These are phyloP conservation scores for Thamnidium elegans DNA, from an alignment of 192 early-diverging fungal species.

Conservation along the genomic window DNA sequence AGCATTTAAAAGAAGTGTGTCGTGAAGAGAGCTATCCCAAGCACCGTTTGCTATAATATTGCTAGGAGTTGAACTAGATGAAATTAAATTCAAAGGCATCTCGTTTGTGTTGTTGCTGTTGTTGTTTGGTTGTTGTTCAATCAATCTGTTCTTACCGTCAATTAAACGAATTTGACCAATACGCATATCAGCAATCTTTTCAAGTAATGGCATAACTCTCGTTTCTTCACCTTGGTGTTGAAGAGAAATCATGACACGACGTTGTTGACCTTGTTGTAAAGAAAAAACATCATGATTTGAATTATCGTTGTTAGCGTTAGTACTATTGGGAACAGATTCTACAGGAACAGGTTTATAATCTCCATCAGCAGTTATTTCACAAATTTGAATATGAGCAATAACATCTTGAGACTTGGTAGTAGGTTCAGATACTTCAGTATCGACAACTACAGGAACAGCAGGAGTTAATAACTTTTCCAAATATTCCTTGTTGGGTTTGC, in stretches of 20 bases:
- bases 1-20: conserved; percentile 60
- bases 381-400: conserved; percentile 58
- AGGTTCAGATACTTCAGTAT: not conserved
- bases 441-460: not conserved
- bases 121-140: conserved; percentile 27
- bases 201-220: conserved; percentile 36
- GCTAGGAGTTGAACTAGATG: conserved; percentile 41
- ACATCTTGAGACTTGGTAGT: conserved; percentile 53
- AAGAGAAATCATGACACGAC: conserved; percentile 60
- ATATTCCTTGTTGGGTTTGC: conserved; percentile 34
- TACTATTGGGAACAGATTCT: conserved; percentile 39
- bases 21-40: conserved; percentile 79
- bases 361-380: conserved; percentile 64
- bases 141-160: conserved; percentile 58
- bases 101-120: conserved; percentile 3
- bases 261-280: conserved; percentile 73
- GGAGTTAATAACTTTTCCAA: conserved; percentile 16
- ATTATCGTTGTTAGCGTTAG: conserved; percentile 24
- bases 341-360: conserved; percentile 59
- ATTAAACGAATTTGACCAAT: conserved; percentile 46
- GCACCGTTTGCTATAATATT: conserved; percentile 46
- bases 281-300: conserved; percentile 42
- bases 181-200: conserved; percentile 38
- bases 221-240: conserved; percentile 56
- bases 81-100: conserved; percentile 42